phyloP scores from a whole-genome alignment of 164 flowering plant species.

The Stephania yunnanensis region DNA sequence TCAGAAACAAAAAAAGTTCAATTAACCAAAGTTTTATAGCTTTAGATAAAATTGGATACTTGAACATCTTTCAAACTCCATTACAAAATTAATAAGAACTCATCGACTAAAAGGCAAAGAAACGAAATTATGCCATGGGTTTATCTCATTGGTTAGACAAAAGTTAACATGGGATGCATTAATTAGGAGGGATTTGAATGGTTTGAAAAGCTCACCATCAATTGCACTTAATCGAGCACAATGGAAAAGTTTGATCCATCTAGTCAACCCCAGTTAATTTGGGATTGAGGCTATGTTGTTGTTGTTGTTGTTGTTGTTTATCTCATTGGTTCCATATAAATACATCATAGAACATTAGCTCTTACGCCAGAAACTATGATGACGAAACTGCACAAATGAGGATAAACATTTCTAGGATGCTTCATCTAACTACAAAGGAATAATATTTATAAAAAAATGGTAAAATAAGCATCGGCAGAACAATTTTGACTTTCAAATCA shows the following conservation, averaged over 20 bases:
- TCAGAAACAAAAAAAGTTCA: background rate
- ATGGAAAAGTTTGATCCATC: too few relatives aligned
- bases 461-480: background rate
- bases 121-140: background rate
- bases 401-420: background rate
- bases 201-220: too few relatives aligned
- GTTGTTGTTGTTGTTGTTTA: too few relatives aligned
- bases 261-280: too few relatives aligned
- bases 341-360: background rate
- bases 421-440: background rate
- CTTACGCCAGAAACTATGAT: background rate
- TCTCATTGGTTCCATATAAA: background rate
- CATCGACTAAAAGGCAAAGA: background rate
- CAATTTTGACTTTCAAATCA: background rate
- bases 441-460: background rate
- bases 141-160: background rate
- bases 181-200: too few relatives aligned
- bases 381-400: background rate
- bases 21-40: background rate
- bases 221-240: too few relatives aligned
- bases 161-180: too few relatives aligned
- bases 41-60: background rate
- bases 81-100: background rate
- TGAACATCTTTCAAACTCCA: background rate
- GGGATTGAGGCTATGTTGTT: too few relatives aligned